Evolutionary conservation across 108 stramenopile genomes (phyloP).

Genomic region (Nitzschia palea): DNA sequence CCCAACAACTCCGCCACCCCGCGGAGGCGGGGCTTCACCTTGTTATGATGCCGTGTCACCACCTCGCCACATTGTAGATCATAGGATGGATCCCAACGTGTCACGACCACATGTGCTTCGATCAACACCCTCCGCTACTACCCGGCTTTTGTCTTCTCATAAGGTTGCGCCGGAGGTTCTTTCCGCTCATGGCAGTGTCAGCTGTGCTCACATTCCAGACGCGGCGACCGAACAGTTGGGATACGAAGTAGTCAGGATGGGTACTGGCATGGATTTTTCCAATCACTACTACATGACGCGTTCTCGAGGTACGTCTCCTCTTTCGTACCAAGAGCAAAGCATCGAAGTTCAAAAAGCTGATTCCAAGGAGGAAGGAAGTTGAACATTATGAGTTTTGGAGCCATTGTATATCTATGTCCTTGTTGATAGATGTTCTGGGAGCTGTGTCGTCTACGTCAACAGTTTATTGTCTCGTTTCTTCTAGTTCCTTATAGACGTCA

Average conservation of each 20-base stretch:
- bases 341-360: slow-evolving; percentile 39
- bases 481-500: too few species aligned
- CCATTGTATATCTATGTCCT: too few species aligned
- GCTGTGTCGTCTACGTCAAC: too few species aligned
- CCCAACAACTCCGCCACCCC: slow-evolving; percentile 27
- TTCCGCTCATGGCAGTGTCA: slow-evolving; percentile 2
- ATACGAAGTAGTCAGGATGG: slow-evolving; percentile 23
- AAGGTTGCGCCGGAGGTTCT: slow-evolving; percentile 2
- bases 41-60: slow-evolving; percentile 27
- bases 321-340: slow-evolving; percentile 24
- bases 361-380: slow-evolving; percentile 31
- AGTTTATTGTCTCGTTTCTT: too few species aligned
- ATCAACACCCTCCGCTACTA: background rate
- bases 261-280: slow-evolving; percentile 8
- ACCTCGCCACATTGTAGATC: slow-evolving; percentile 33
- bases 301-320: slow-evolving; percentile 20
- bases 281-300: slow-evolving; percentile 11
- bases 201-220: slow-evolving; percentile 8
- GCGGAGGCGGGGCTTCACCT: slow-evolving; percentile 17
- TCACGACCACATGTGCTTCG: slow-evolving; percentile 27
- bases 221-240: slow-evolving; percentile 1
- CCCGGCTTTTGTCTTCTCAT: background rate
- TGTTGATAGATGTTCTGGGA: too few species aligned
- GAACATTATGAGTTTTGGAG: too few species aligned
- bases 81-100: slow-evolving; percentile 22